These are phyloP conservation scores for Cercospora canescens DNA, from an alignment of 2,329 filamentous ascomycete species.

Conservation along the genomic window DNA sequence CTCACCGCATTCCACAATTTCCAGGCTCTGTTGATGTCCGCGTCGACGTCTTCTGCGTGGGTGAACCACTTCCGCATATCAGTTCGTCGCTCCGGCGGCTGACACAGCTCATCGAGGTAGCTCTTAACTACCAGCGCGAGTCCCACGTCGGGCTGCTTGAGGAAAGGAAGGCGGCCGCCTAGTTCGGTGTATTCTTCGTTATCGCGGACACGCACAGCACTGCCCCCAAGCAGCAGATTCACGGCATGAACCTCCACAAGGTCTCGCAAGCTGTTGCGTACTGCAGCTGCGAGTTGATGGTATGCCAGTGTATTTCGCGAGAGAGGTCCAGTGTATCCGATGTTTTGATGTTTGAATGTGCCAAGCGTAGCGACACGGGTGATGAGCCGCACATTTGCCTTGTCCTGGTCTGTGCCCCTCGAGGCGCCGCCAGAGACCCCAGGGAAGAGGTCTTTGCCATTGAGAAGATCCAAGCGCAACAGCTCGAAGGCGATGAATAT, in stretches of 20 bases:
- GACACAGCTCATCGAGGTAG: slow-evolving; percentile 70
- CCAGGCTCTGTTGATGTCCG: slow-evolving; percentile 61
- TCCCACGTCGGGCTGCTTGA: slow-evolving; percentile 69
- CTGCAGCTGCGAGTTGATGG: slow-evolving; percentile 76
- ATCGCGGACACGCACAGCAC: slow-evolving; percentile 64
- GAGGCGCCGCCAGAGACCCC: slow-evolving; percentile 59
- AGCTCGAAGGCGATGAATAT: slow-evolving; percentile 84
- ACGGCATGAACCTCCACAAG: slow-evolving; percentile 79
- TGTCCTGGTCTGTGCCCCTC: slow-evolving; percentile 67
- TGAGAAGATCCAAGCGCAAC: slow-evolving; percentile 75
- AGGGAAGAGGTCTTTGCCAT: slow-evolving; percentile 64
- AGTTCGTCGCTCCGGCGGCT: slow-evolving; percentile 52
- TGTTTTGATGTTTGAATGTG: slow-evolving; percentile 76
- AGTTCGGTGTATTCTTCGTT: slow-evolving; percentile 55
- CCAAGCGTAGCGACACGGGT: slow-evolving; percentile 83
- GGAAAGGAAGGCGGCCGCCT: slow-evolving; percentile 68
- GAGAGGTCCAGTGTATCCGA: slow-evolving; percentile 91
- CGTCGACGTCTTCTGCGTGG: slow-evolving; percentile 58
- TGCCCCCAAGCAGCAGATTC: slow-evolving; percentile 77
- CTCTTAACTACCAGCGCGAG: slow-evolving; percentile 79
- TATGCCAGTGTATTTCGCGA: slow-evolving; percentile 87
- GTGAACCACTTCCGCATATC: slow-evolving; percentile 61
- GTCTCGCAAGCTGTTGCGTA: slow-evolving; percentile 78
- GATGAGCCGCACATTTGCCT: slow-evolving; percentile 75
- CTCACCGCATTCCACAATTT: slow-evolving; percentile 65